These are phyloP conservation scores for Globisporangium takayamanum DNA, from an alignment of 352 stramenopile species.

Conservation along the genomic window DNA sequence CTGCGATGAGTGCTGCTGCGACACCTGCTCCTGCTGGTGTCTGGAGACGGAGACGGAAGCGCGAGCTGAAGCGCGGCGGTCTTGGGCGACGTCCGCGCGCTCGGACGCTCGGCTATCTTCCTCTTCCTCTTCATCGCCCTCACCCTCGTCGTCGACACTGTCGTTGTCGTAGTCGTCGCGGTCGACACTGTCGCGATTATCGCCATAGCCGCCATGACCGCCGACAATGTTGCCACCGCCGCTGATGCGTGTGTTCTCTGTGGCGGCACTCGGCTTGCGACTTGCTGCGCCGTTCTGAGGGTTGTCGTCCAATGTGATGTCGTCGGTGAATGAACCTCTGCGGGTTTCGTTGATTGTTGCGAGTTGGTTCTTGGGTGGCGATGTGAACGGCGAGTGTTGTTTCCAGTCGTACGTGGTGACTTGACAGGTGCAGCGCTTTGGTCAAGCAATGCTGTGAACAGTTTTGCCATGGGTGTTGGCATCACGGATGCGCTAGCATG, in stretches of 20 bases:
- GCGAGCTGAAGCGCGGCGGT: constrained; percentile 5
- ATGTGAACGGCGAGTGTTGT: neutral
- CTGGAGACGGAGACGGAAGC: neutral
- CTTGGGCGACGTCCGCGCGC: neutral
- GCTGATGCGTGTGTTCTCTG: too few relatives aligned
- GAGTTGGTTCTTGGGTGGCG: neutral
- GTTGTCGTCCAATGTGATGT: neutral
- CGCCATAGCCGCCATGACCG: neutral
- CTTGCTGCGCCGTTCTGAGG: neutral
- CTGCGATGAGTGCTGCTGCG: neutral
- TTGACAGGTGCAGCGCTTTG: too few relatives aligned
- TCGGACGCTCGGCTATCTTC: neutral
- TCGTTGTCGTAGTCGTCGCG: neutral
- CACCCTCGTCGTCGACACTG: neutral
- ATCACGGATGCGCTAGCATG: neutral
- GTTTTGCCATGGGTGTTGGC: constrained; percentile 4
- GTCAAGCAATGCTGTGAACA: neutral
- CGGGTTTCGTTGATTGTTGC: neutral
- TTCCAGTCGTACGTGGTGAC: too few relatives aligned
- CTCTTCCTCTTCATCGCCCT: neutral
- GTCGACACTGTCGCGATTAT: neutral
- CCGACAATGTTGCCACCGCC: too few relatives aligned
- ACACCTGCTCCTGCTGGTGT: neutral
- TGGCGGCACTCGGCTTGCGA: neutral
- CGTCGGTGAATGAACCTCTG: too few relatives aligned